Base-by-base conservation (phyloP, 129 eudicot species). In the Pittosporum tobira region DNA sequence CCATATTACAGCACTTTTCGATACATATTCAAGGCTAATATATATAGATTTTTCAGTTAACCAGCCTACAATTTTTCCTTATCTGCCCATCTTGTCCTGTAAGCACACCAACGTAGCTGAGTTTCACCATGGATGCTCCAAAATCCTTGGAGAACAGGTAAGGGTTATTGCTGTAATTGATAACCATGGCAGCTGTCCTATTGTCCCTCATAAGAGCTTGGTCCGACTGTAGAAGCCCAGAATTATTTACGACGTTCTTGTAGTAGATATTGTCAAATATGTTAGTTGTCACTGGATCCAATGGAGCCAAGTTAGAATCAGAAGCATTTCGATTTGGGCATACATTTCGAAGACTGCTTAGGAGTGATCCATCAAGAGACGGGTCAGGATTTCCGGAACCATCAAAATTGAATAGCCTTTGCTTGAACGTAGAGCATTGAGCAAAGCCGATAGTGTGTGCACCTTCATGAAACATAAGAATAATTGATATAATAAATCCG, bases 391-490 rank as follows among this genome's bases (percentile, higher is more conserved):
- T 75, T 0, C 93, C 95, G 2, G 88, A 65, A 36, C 84, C 84
- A 25, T 68, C 73, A 43, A 82, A 87, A 72, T 87, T 44, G 34
- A 87, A 87, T 2, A 87, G 71, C 67, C 95, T 66, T 58, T 53
- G 59, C 66, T 87, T 87, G 75, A 87, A 77, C 18, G 88, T 73
- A 44, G 48, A 69, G 60, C 95, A 87, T 63, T 82, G 91, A 20
- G 82, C 91, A 73, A 87, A 82, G 10, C 95, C 95, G 18, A 82
- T 76, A 1, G 95, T 82, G 68, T 87, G 95, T 14, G 88, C 95
- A 63, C 95, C 95, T 86, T 63, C n/a, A 70, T 16, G 36, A 58
- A 56, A 56, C 61, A 56, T 56, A 31, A n/a, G n/a, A n/a, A n/a
- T n/a, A n/a, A n/a, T n/a, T n/a, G n/a, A n/a, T n/a, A n/a, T n/a